These are phyloP conservation scores for Cucumis hystrix DNA, from an alignment of 306 rosid species.

Conservation along the genomic window DNA sequence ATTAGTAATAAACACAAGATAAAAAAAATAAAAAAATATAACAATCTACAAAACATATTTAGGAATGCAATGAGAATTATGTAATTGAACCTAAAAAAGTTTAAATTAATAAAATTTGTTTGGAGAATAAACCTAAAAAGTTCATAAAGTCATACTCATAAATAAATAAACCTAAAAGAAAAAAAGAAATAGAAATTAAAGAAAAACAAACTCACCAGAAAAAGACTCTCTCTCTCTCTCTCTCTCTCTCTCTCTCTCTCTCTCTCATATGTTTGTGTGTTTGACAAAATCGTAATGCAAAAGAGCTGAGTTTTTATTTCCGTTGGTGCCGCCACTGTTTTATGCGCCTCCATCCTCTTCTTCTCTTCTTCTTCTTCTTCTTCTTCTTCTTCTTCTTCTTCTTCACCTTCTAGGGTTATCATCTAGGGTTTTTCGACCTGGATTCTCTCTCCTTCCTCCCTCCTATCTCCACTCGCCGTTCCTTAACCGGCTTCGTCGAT, in stretches of 20 bases:
- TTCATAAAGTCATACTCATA: no score
- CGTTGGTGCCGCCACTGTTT: constrained; percentile 35
- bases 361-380: not conserved
- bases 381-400: constrained; percentile 1
- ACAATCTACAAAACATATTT: no score
- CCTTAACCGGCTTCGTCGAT: constrained; percentile 74
- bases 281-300: constrained; percentile 19
- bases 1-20: no score
- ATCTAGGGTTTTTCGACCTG: constrained; percentile 35
- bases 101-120: no score
- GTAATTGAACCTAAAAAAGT: no score
- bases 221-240: not conserved
- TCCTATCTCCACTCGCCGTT: constrained; percentile 68
- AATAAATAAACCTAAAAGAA: no score
- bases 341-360: constrained; percentile 47
- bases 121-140: no score
- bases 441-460: constrained; percentile 44
- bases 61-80: no score
- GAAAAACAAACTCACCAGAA: not conserved
- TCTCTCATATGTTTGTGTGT: not conserved
- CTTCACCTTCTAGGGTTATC: constrained; percentile 31
- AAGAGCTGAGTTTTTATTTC: constrained; percentile 12
- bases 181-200: not conserved
- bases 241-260: constrained; percentile 3
- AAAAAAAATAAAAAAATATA: no score